Conservation (phyloP, 2,329 filamentous ascomycete genomes). For the Pleurostoma richardsiae region DNA sequence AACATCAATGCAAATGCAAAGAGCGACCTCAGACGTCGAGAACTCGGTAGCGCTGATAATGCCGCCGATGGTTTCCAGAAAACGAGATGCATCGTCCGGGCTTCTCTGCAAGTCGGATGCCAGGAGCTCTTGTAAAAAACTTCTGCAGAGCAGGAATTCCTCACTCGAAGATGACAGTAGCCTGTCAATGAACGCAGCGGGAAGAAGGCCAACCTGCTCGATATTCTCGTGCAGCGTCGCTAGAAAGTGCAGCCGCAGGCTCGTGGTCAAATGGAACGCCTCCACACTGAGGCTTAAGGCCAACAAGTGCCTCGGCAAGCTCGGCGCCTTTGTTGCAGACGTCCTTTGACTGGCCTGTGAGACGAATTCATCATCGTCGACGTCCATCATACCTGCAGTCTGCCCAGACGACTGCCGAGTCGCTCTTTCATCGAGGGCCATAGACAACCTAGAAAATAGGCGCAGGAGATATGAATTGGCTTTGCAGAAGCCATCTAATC, state of each 20-base stretch:
- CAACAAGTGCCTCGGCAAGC: constrained; percentile 41
- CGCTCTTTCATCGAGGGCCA: constrained; percentile 22
- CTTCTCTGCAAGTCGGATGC: constrained; percentile 46
- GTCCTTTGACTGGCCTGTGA: constrained; percentile 50
- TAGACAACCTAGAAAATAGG: constrained; percentile 35
- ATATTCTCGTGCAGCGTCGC: constrained; percentile 33
- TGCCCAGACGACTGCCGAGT: constrained; percentile 24
- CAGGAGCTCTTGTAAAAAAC: constrained; percentile 47
- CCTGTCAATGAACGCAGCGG: constrained; percentile 42
- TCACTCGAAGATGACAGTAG: constrained; percentile 45
- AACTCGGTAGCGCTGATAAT: constrained; percentile 55
- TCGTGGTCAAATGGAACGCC: constrained; percentile 44
- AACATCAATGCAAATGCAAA: constrained; percentile 62
- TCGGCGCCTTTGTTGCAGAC: constrained; percentile 23
- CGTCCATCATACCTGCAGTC: constrained; percentile 55
- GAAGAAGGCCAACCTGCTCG: constrained; percentile 43
- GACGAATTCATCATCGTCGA: constrained; percentile 60
- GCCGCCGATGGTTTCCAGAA: constrained; percentile 46
- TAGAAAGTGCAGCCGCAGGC: constrained; percentile 39
- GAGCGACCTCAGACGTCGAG: constrained; percentile 68
- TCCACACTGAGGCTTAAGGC: constrained; percentile 33
- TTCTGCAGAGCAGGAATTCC: constrained; percentile 46
- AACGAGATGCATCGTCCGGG: constrained; percentile 35
- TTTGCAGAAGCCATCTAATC: constrained; percentile 29
- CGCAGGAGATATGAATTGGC: constrained; percentile 34